Percentiles rank a stretch among this genome's conserved stretches.
Evolutionary conservation across 257 asterid genomes (phyloP).

Genomic region (Fraxinus quadrangulata): DNA sequence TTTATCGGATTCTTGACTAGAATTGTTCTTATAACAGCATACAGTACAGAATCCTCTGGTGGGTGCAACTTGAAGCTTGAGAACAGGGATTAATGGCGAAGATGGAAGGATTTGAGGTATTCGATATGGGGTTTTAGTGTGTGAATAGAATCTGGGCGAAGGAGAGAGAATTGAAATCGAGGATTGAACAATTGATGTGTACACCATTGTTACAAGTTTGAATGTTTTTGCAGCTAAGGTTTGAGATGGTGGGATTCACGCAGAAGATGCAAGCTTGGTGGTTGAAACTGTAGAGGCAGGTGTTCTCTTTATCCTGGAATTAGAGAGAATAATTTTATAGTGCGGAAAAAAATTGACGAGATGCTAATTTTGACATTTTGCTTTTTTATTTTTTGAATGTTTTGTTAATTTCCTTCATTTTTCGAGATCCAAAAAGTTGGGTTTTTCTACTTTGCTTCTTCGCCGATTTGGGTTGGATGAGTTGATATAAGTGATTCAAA

Average conservation of each 20-base stretch:
- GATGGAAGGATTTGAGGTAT: conserved; percentile 25
- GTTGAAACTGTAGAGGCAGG: not conserved
- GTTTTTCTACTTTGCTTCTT: too few species aligned
- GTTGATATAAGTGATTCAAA: too few species aligned
- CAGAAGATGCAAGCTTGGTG: not conserved
- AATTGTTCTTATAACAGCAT: conserved; percentile 42
- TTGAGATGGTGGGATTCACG: not conserved
- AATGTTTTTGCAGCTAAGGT: not conserved
- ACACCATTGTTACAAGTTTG: conserved; percentile 37
- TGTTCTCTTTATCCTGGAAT: not conserved
- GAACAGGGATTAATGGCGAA: conserved; percentile 34
- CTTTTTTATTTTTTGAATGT: too few species aligned
- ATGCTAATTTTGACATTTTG: too few species aligned
- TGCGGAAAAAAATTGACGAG: too few species aligned
- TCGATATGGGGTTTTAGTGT: conserved; percentile 35
- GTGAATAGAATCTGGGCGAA: conserved; percentile 37
- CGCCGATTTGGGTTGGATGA: too few species aligned
- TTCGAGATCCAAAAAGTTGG: too few species aligned
- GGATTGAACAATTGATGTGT: conserved; percentile 43
- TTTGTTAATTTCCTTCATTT: too few species aligned
- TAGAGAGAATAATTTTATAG: not conserved
- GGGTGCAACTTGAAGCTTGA: conserved; percentile 34
- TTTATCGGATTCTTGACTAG: conserved; percentile 37
- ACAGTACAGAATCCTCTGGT: conserved; percentile 32
- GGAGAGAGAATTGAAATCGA: conserved; percentile 32